Evolutionary conservation across 306 rosid species (phyloP).

Genomic region (Elaeagnus macrophylla): DNA sequence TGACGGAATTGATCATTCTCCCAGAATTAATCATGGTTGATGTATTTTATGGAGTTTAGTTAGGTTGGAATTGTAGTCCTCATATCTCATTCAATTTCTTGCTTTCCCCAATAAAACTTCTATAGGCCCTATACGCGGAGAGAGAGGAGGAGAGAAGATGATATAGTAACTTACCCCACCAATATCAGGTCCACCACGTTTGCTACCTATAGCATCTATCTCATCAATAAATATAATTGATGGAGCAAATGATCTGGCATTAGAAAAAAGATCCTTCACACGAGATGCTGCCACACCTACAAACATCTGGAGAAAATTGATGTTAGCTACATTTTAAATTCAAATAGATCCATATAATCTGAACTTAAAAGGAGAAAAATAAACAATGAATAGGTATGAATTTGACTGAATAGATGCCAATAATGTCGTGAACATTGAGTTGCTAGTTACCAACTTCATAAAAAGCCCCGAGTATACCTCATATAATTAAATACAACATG

Average conservation of each 20-base stretch:
- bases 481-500: too few relatives aligned
- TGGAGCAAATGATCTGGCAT: constrained; percentile 85
- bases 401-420: neutral
- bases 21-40: too few relatives aligned
- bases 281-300: constrained; percentile 99
- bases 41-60: too few relatives aligned
- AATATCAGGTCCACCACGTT: constrained; percentile 98
- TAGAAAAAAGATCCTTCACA: constrained; percentile 85
- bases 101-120: neutral
- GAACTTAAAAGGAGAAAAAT: neutral
- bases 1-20: too few relatives aligned
- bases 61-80: too few relatives aligned
- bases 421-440: neutral
- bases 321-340: neutral
- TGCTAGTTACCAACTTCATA: too few relatives aligned
- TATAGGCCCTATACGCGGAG: neutral
- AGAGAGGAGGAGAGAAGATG: constrained; percentile 4
- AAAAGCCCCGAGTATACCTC: too few relatives aligned
- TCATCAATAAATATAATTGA: constrained; percentile 92
- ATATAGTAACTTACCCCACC: constrained; percentile 73
- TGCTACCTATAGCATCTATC: constrained; percentile 99
- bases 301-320: constrained; percentile 61
- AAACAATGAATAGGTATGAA: too few relatives aligned
- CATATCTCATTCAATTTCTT: neutral
- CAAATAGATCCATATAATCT: neutral